Evolutionary conservation across 164 flowering plant genomes (phyloP).

Genomic region (Malania oleifera): DNA sequence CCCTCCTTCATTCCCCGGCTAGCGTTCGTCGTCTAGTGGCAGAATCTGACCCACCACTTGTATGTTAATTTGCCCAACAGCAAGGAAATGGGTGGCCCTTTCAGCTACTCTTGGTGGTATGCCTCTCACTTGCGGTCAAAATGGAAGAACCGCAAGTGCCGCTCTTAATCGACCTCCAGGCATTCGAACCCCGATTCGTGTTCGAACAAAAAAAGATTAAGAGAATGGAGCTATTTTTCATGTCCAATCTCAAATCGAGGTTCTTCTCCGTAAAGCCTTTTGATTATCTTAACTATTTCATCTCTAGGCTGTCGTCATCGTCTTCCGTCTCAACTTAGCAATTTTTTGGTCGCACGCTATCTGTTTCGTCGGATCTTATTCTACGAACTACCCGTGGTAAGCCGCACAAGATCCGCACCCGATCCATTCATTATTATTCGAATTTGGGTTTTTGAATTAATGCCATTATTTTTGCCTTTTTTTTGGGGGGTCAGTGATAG

Average conservation of each 20-base stretch:
- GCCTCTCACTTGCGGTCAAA: constrained; percentile 72
- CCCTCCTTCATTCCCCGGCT: too few relatives aligned
- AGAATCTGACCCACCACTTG: constrained; percentile 1
- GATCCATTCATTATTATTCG: not conserved
- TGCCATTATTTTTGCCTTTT: not conserved
- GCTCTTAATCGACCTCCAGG: constrained; percentile 47
- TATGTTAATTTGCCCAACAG: constrained; percentile 3
- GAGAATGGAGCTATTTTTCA: constrained; percentile 61
- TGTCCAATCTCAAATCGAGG: constrained; percentile 56
- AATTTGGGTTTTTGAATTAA: not conserved
- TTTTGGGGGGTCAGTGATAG: constrained; percentile 29
- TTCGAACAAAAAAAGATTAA: constrained; percentile 56
- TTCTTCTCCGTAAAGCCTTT: constrained; percentile 59
- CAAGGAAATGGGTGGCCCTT: constrained; percentile 48
- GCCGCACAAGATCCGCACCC: not conserved
- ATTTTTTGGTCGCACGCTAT: constrained; percentile 8
- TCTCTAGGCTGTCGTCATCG: constrained; percentile 26
- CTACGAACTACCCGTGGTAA: constrained; percentile 51
- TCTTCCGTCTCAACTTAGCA: constrained; percentile 8
- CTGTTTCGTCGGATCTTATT: constrained; percentile 42
- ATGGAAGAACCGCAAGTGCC: constrained; percentile 68
- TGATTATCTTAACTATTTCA: constrained; percentile 45
- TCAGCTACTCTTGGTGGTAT: constrained; percentile 65
- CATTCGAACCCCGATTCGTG: constrained; percentile 35
- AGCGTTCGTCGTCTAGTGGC: not conserved